Evolutionary conservation across 208 protist genomes (phyloP).

Genomic region (Trypanosoma scelopori): DNA sequence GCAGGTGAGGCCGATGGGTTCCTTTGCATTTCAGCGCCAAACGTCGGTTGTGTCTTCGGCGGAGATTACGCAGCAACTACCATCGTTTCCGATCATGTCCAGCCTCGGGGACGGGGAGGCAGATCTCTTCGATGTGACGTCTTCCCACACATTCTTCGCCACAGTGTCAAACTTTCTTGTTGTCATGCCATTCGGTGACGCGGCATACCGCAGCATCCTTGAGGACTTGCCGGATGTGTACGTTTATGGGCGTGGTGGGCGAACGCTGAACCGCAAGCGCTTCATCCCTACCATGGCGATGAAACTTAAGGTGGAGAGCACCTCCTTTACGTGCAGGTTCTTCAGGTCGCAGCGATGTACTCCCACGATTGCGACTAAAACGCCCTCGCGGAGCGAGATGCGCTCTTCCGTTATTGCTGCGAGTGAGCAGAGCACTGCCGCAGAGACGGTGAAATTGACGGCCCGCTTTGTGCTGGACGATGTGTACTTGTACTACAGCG

Average conservation of each 20-base stretch:
- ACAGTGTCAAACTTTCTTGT: constrained; percentile 70
- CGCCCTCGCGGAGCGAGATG: neutral
- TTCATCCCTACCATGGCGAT: constrained; percentile 83
- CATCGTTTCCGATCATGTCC: no score
- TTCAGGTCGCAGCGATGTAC: constrained; percentile 10
- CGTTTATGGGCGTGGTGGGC: constrained; percentile 45
- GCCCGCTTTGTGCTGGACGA: constrained; percentile 53
- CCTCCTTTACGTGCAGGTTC: constrained; percentile 54
- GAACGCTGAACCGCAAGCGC: constrained; percentile 42
- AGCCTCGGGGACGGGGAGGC: constrained; percentile 6
- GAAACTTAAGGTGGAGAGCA: constrained; percentile 59
- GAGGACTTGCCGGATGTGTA: constrained; percentile 58
- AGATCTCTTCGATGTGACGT: constrained; percentile 38
- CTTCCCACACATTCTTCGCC: constrained; percentile 51
- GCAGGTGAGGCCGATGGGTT: neutral
- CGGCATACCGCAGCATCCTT: constrained; percentile 68
- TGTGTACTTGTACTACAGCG: constrained; percentile 66
- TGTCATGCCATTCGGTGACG: constrained; percentile 84
- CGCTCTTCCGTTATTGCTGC: neutral
- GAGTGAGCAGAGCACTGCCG: neutral
- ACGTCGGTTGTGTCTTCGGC: constrained; percentile 12
- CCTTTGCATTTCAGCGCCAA: constrained; percentile 7
- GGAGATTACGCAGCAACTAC: constrained; percentile 1
- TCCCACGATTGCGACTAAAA: neutral
- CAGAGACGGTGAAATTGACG: constrained; percentile 30